These are phyloP conservation scores for Phytophthora idaei DNA, from an alignment of 352 stramenopile genomes.

Conservation along the genomic window DNA sequence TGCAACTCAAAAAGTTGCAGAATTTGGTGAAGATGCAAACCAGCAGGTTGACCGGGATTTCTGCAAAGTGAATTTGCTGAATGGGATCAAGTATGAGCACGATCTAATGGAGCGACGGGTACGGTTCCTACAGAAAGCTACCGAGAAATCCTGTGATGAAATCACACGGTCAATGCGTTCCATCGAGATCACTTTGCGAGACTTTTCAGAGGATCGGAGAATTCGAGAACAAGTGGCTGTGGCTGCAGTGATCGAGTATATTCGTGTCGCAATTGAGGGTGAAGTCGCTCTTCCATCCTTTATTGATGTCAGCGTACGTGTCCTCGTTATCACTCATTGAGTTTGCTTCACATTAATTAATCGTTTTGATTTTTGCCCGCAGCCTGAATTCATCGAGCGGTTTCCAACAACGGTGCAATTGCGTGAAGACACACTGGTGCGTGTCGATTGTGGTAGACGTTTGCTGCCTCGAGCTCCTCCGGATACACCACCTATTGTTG, in stretches of 20 bases:
- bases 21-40: not conserved
- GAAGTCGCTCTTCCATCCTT: constrained; percentile 67
- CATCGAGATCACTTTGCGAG: constrained; percentile 56
- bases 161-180: constrained; percentile 49
- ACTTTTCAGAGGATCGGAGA: constrained; percentile 46
- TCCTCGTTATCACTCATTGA: constrained; percentile 1
- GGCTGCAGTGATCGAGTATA: constrained; percentile 50
- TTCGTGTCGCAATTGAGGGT: constrained; percentile 58
- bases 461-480: constrained; percentile 40
- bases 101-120: constrained; percentile 57
- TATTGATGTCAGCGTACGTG: constrained; percentile 63
- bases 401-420: constrained; percentile 66
- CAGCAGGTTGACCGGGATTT: constrained; percentile 25
- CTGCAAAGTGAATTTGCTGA: constrained; percentile 55
- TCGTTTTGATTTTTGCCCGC: constrained; percentile 6
- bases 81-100: constrained; percentile 68
- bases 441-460: constrained; percentile 39
- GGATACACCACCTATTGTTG: constrained; percentile 47
- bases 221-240: constrained; percentile 54
- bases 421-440: constrained; percentile 58
- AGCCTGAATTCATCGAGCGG: constrained; percentile 60
- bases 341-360: not conserved
- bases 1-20: constrained; percentile 19
- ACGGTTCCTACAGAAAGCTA: constrained; percentile 48
- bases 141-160: constrained; percentile 52